Percentiles rank a stretch among this genome's conserved stretches.
phyloP scores from a whole-genome alignment of 1,284 basidiomycete species.

The Afroboletus lepidellus region DNA sequence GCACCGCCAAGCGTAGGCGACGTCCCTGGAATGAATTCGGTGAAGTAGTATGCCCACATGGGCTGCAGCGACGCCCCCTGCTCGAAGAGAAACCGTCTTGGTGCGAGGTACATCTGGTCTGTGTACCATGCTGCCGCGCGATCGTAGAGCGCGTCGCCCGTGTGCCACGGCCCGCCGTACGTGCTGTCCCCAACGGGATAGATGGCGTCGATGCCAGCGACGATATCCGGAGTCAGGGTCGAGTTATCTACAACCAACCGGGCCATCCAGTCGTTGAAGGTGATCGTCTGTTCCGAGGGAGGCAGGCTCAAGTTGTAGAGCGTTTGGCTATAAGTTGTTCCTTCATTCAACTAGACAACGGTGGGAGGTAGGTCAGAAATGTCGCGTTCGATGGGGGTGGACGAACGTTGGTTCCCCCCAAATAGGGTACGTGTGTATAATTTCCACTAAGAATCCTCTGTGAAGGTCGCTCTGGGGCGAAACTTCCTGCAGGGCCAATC shows the following conservation, averaged over 20 bases:
- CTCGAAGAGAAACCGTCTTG: conserved; percentile 49
- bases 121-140: conserved; percentile 55
- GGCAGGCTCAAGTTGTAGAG: conserved; percentile 16
- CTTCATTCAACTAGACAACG: conserved; percentile 16
- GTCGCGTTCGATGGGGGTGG: not conserved
- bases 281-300: conserved; percentile 14
- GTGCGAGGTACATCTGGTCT: conserved; percentile 52
- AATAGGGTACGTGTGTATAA: conserved; percentile 53
- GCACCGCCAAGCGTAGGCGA: conserved; percentile 43
- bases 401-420: conserved; percentile 35
- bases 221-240: conserved; percentile 8
- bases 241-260: conserved; percentile 17
- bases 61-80: conserved; percentile 47
- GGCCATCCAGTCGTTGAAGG: conserved; percentile 19
- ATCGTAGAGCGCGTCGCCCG: conserved; percentile 58
- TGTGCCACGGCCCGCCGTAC: conserved; percentile 50
- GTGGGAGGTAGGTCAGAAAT: not conserved
- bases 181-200: conserved; percentile 50
- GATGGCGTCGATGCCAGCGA: conserved; percentile 35
- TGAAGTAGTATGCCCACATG: conserved; percentile 54
- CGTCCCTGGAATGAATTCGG: conserved; percentile 54
- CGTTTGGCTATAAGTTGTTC: conserved; percentile 7
- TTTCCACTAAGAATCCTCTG: conserved; percentile 45
- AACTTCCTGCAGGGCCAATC: conserved; percentile 52
- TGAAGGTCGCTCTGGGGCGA: conserved; percentile 50